Base-by-base conservation (phyloP, 345 rosid species). In the Dimocarpus longan region DNA sequence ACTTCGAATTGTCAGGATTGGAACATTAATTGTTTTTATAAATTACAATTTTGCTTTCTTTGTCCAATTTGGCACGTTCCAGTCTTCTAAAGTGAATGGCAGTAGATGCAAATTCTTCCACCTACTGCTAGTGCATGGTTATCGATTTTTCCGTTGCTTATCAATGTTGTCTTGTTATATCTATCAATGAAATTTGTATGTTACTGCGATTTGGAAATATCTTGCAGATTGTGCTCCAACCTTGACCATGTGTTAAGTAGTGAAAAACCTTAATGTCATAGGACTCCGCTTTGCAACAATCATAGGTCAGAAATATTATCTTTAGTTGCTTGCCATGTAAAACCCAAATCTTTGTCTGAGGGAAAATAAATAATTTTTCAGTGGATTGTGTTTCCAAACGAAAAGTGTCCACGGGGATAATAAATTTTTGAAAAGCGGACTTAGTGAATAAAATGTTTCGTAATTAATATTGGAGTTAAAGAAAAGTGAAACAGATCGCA, bases 181-280 rank as follows among this genome's bases (percentile, higher is more conserved):
- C 83, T 93, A 28, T 87, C 87, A 63, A 86, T 85, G 32, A 87
- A 83, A 90, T 91, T 93, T 78, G 92, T 95, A 0, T 81, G 73
- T n/a, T 82, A 82, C 75, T 91, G 88, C 57, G 79, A 86, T 62
- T 79, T 93, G 85, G 92, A 88, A 78, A 68, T 84, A 39, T 94
- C 98, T 68, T 93, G 96, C 85, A 84, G 90, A 77, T 84, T 93
- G 32, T 93, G 96, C 79, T 88, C 96, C 57, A 85, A 90, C 81
- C 89, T 91, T 72, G 94, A 91, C 78, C 94, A 85, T 66, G 78
- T 85, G 10, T 76, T 88, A 11, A 85, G 89, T 46, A 77, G 73
- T 21, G 85, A 70, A 78, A 85, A 80, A 46, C 89, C 90, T 77
- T 86, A 83, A 6, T 81, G 78, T n/a, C 88, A 87, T 82, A 70